phyloP scores from a whole-genome alignment of 2,329 filamentous ascomycete genomes.

The Neofusicoccum sp. region DNA sequence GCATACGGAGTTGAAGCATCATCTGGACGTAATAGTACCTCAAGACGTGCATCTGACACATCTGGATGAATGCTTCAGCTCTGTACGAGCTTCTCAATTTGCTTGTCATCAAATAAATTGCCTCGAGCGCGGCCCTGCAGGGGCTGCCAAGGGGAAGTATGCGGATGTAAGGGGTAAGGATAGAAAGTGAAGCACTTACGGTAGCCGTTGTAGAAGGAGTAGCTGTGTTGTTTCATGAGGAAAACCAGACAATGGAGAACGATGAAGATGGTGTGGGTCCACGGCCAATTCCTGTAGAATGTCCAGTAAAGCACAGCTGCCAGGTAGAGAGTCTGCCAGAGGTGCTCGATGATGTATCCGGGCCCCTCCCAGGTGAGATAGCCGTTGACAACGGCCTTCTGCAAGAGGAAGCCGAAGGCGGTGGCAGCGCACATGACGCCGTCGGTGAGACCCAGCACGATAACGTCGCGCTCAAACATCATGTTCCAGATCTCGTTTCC shows the following conservation, averaged over 20 bases:
- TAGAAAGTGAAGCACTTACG: conserved; percentile 35
- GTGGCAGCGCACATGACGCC: conserved; percentile 69
- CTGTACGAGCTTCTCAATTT: too few species aligned
- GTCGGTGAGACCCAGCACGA: conserved; percentile 62
- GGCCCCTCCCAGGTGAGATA: conserved; percentile 67
- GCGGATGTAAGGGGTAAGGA: background rate
- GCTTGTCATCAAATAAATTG: background rate
- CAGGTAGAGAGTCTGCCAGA: conserved; percentile 71
- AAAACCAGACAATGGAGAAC: conserved; percentile 74
- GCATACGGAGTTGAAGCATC: too few species aligned
- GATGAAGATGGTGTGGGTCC: conserved; percentile 80
- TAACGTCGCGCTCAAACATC: conserved; percentile 63
- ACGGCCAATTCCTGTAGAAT: conserved; percentile 74
- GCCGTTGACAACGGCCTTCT: conserved; percentile 61
- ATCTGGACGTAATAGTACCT: too few species aligned
- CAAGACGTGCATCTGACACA: too few species aligned
- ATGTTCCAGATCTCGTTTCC: conserved; percentile 70
- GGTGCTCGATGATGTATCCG: conserved; percentile 75
- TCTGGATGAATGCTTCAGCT: too few species aligned
- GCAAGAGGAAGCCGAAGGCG: conserved; percentile 66
- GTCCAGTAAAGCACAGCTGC: conserved; percentile 65
- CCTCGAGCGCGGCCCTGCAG: background rate
- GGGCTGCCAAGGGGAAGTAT: background rate
- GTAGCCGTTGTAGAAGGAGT: conserved; percentile 78
- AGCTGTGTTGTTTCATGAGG: conserved; percentile 84